Percentiles rank a stretch among this genome's conserved stretches.
phyloP scores from a whole-genome alignment of 371 early-diverging fungal species.

The Mortierella sp. region DNA sequence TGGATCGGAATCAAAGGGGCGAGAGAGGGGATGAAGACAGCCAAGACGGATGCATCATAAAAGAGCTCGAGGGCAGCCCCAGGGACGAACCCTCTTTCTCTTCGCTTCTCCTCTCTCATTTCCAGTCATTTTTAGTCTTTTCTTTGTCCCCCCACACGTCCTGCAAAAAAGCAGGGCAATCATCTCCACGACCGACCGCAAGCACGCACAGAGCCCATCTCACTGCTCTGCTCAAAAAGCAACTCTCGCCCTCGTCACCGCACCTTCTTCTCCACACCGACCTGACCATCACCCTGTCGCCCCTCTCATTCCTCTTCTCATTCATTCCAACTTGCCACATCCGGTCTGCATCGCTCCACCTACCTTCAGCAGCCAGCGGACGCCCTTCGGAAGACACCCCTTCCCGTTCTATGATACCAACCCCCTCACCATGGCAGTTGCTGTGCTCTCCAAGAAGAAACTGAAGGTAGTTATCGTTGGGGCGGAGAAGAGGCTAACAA shows the following conservation, averaged over 20 bases:
- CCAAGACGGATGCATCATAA: background rate
- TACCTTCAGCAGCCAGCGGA: too few relatives aligned
- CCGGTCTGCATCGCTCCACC: background rate
- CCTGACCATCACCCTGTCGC: background rate
- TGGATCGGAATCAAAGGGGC: background rate
- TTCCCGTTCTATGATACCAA: too few relatives aligned
- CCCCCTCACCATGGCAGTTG: constrained; percentile 30
- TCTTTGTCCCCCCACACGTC: too few relatives aligned
- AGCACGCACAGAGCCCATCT: background rate
- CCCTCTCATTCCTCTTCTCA: background rate
- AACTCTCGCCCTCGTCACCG: background rate
- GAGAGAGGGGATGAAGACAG: background rate
- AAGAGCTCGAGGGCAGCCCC: background rate
- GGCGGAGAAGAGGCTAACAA: too few relatives aligned
- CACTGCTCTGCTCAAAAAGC: too few relatives aligned
- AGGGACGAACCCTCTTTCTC: background rate
- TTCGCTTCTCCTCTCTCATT: too few relatives aligned
- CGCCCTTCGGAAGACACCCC: too few relatives aligned
- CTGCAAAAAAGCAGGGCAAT: too few relatives aligned
- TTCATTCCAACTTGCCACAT: background rate
- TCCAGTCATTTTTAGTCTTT: too few relatives aligned
- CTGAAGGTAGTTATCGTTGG: too few relatives aligned
- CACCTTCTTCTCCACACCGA: constrained; percentile 6
- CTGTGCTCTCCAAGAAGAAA: constrained; percentile 41
- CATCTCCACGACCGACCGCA: too few relatives aligned